Base-by-base conservation (phyloP, 768 basidiomycete species). In the Leccinum broughii region DNA sequence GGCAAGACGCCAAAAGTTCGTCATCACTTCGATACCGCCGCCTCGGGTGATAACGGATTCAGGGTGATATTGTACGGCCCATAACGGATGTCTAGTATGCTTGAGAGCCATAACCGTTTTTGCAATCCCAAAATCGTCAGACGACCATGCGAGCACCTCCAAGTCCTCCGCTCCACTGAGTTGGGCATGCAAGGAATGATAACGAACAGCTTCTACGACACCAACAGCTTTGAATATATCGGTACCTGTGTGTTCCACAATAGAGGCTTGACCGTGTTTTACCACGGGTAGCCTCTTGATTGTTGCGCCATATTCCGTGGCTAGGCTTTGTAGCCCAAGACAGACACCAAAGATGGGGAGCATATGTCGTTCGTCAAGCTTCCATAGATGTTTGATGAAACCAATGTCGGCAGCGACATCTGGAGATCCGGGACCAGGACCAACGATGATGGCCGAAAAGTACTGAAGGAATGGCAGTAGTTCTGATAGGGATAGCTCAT, bases 1-100 rank as follows among this genome's bases (percentile, higher is more conserved):
- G 20, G 89, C 86, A 20, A 91, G 77, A 24, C 73, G 72, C 89
- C 89, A 93, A 69, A 93, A 93, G 71, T 92, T 93, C 22, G 72
- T 72, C 58, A 93, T 63, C 15, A 92, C 83, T 58, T 86, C 81
- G n/a, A 81, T 66, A 1, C 91, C 91, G 6, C 88, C 89, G 3
- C 81, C 83, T 48, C 78, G 76, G 2, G 91, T 93, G 64, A 88
- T 81, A 4, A 89, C 83, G 4, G 92, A 93, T 69, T 93, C 92
- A 6, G 92, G 92, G 70, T 94, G 92, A 70, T 93, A 94, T 68
- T 94, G 92, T 24, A 94, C 92, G 4, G 89, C 91, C 88, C 89
- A 93, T 67, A 92, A 90, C 4, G 92, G 92, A 61, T 79, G 81
- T 24, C 65, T 72, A 54, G 63, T 77, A 69, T 94, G 92, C 63